Evolutionary conservation across 2,329 filamentous ascomycete species (phyloP).

Genomic region (Pyrenophora seminiperda): DNA sequence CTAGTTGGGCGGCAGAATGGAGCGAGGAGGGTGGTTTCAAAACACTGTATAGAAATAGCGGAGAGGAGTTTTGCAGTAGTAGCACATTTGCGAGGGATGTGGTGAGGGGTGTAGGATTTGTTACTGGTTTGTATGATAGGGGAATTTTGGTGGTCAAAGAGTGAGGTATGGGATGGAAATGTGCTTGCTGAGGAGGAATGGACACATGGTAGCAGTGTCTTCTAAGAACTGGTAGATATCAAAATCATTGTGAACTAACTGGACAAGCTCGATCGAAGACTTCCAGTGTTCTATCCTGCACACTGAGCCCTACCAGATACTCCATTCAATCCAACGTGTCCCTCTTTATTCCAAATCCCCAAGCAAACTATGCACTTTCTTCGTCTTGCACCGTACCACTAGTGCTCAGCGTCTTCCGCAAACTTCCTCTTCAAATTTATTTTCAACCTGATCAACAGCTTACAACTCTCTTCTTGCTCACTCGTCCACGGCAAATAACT

Average conservation of each 20-base stretch:
- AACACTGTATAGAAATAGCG: conserved; percentile 44
- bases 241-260: too few relatives aligned
- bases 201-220: not conserved
- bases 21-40: conserved; percentile 39
- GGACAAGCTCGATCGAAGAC: too few relatives aligned
- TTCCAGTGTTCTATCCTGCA: too few relatives aligned
- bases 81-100: conserved; percentile 48
- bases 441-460: conserved; percentile 18
- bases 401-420: not conserved
- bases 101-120: conserved; percentile 41
- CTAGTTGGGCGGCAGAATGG: conserved; percentile 51
- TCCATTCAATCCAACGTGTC: too few relatives aligned
- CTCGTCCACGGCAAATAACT: conserved; percentile 39
- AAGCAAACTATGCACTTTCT: not conserved
- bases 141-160: conserved; percentile 48
- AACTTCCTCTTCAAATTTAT: not conserved
- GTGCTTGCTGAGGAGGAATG: not conserved
- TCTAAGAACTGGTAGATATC: too few relatives aligned
- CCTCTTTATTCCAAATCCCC: not conserved
- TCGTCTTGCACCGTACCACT: not conserved
- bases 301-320: too few relatives aligned
- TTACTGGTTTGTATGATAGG: conserved; percentile 50
- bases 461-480: conserved; percentile 33
- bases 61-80: conserved; percentile 45
- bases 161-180: conserved; percentile 2